A percentile compares a stretch with the other conserved stretches of the same genome.
These are phyloP conservation scores for Stenocarpella maydis DNA, from an alignment of 2,329 filamentous ascomycete species.

Conservation along the genomic window DNA sequence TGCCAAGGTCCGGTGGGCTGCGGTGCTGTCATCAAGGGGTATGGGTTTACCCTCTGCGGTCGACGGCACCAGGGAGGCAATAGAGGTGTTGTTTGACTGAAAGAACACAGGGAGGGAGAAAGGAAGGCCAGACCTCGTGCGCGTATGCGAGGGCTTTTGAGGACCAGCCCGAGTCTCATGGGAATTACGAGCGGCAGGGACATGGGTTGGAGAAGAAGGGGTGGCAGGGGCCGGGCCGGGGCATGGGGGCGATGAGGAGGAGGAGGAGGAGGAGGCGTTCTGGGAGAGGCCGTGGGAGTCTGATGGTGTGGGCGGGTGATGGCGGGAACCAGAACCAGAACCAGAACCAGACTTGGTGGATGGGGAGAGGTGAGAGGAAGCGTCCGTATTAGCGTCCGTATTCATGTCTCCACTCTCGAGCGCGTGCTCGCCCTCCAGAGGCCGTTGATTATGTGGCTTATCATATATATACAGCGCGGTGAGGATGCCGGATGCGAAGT, in stretches of 20 bases:
- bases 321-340: slow-evolving; percentile 28
- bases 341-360: slow-evolving; percentile 22
- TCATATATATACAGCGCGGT: slow-evolving; percentile 36
- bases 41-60: slow-evolving; percentile 65
- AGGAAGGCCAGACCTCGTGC: slow-evolving; percentile 50
- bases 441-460: slow-evolving; percentile 34
- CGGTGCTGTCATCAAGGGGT: slow-evolving; percentile 63
- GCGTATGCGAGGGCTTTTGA: slow-evolving; percentile 38
- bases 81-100: slow-evolving; percentile 56
- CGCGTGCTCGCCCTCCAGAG: slow-evolving; percentile 37
- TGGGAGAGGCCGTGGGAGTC: slow-evolving; percentile 28
- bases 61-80: slow-evolving; percentile 61
- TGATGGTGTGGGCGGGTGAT: slow-evolving; percentile 32
- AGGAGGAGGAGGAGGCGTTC: slow-evolving; percentile 25
- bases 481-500: slow-evolving; percentile 34
- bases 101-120: slow-evolving; percentile 59
- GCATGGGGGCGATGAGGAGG: slow-evolving; percentile 23
- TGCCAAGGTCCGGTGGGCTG: slow-evolving; percentile 65
- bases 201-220: slow-evolving; percentile 38
- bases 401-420: slow-evolving; percentile 37
- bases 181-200: slow-evolving; percentile 37
- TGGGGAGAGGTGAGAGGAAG: slow-evolving; percentile 30
- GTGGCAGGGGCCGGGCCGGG: slow-evolving; percentile 33
- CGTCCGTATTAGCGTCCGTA: slow-evolving; percentile 34
- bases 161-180: slow-evolving; percentile 35